Evolutionary conservation across 2,329 filamentous ascomycete species (phyloP).

Genomic region (Phaeoacremonium minimum): DNA sequence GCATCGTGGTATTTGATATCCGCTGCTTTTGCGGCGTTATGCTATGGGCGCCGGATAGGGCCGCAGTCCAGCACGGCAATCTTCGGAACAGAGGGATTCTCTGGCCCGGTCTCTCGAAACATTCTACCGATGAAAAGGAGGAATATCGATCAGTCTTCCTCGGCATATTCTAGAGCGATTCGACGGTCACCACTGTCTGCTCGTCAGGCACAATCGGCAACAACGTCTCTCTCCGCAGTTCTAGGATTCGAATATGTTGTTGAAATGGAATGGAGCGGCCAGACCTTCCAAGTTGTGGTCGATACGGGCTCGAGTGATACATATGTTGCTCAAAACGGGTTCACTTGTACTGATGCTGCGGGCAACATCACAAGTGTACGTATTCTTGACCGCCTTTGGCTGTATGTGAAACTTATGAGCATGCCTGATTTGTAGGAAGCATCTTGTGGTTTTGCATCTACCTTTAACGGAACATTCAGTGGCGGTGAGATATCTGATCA

Average conservation of each 20-base stretch:
- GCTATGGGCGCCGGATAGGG: too few species aligned
- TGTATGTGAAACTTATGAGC: not conserved
- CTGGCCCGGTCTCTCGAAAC: too few species aligned
- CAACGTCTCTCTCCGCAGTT: too few species aligned
- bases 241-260: conserved; percentile 6
- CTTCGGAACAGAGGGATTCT: too few species aligned
- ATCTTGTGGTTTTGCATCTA: conserved; percentile 16
- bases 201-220: too few species aligned
- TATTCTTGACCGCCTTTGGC: not conserved
- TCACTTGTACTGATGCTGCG: conserved; percentile 5
- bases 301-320: conserved; percentile 8
- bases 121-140: too few species aligned
- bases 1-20: too few species aligned
- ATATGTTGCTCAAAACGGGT: conserved; percentile 7
- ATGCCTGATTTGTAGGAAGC: not conserved
- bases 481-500: conserved; percentile 25
- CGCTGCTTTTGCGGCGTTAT: too few species aligned
- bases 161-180: too few species aligned
- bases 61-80: too few species aligned
- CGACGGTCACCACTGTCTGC: too few species aligned
- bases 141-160: too few species aligned
- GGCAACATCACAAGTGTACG: conserved; percentile 3
- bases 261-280: conserved; percentile 3
- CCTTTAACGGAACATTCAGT: conserved; percentile 24
- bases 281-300: conserved; percentile 2